A percentile compares a stretch with the other conserved stretches of the same genome.
These are phyloP conservation scores for Lophium mytilinum DNA, from an alignment of 495 filamentous ascomycete genomes.

Conservation along the genomic window DNA sequence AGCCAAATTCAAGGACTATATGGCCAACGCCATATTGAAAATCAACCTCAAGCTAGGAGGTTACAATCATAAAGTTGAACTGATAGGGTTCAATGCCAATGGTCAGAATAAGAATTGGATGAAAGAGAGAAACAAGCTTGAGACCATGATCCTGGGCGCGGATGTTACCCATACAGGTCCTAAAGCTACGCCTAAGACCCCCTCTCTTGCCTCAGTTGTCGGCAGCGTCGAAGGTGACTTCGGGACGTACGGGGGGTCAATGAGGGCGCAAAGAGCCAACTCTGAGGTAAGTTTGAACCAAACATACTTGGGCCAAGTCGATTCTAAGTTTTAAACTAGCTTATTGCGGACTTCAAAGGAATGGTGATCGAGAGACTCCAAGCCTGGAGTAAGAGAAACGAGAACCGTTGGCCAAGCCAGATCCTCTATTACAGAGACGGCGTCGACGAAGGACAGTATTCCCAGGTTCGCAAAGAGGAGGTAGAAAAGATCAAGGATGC, in stretches of 20 bases:
- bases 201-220: constrained; percentile 1
- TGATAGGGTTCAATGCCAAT: no score
- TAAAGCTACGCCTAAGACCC: no score
- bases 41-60: constrained; percentile 9
- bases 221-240: constrained; percentile 1
- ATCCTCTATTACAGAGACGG: constrained; percentile 17
- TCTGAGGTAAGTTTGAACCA: constrained; percentile 14
- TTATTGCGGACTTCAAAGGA: neutral
- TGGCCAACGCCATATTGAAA: constrained; percentile 15
- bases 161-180: constrained; percentile 16
- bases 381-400: neutral
- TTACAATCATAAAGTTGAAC: constrained; percentile 8
- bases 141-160: constrained; percentile 15
- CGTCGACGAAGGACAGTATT: constrained; percentile 10
- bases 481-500: no score
- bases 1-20: no score
- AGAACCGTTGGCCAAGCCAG: neutral
- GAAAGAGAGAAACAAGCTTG: no score
- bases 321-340: no score
- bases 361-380: constrained; percentile 5
- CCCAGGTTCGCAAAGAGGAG: constrained; percentile 1
- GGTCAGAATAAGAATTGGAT: no score
- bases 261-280: neutral
- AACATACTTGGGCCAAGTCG: no score
- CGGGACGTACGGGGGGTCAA: no score